Evolutionary conservation across 352 stramenopile species (phyloP), one percentile per base, ranked within the genome.

Genomic region (Labyrinthula sp.): DNA sequence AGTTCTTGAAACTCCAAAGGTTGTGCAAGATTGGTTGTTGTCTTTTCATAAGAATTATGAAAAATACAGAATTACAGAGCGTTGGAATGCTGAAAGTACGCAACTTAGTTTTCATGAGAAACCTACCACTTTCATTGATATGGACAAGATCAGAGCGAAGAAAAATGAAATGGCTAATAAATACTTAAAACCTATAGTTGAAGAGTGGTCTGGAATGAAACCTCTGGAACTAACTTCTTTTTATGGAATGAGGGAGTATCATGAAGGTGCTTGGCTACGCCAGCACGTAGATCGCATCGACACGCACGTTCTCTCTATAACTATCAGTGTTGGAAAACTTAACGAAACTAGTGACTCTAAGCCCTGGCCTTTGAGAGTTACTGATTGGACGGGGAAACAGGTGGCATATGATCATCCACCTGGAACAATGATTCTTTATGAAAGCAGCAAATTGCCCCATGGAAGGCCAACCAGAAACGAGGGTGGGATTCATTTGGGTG

Each of bases 271-370:
- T 18, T 27, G 38, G 25, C 25, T 55, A 10, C 35, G 40, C 23
- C 47, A 50, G 14, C 46, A 55, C 46, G 46, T 55, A 1, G 46
- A 55, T 21, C 46, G 46, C 25, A 49, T 55, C 29, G 41, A 48
- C 38, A 55, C 46, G 2, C 46, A 55, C 29, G 46, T 55, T 14
- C 37, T 55, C 8, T 40, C 22, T 4, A 30, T 55, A 12, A 55
- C 37, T 9, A 37, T 55, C 0, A 35, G 24, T 2, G 36, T 55
- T 3, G 7, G 18, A 6, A 48, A 55, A 39, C 35, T 52, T 7
- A 35, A 52, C 43, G 43, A 45, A 9, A 49, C 47, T 23, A 14
- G 36, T 24, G 29, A 5, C n/a, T 29, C 34, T 8, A n/a, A 37
- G 36, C 36, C 34, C 9, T 55, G 46, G 46, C 46, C 46, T 3